Conservation (phyloP, 768 basidiomycete genomes). For the Russula lepida region DNA sequence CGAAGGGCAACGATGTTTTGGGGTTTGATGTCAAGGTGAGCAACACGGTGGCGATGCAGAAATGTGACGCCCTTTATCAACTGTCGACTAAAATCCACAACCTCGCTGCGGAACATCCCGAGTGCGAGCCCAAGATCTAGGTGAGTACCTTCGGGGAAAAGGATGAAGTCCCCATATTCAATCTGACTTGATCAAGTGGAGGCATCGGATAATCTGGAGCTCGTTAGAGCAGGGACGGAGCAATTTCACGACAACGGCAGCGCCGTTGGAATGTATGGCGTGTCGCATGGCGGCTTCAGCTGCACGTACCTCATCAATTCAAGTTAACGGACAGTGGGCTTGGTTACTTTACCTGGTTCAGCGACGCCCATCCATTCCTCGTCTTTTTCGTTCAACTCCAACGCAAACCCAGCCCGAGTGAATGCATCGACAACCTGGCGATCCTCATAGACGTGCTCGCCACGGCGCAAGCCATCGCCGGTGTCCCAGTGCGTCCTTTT, state of each 20-base stretch:
- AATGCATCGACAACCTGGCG: too few relatives aligned
- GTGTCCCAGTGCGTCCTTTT: too few relatives aligned
- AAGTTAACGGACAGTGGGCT: background rate
- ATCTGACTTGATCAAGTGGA: background rate
- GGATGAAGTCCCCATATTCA: background rate
- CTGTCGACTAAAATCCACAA: background rate
- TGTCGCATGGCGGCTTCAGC: background rate
- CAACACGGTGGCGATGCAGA: background rate
- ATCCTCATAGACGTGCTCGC: too few relatives aligned
- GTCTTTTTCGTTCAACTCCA: too few relatives aligned
- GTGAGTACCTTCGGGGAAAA: background rate
- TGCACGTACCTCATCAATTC: background rate
- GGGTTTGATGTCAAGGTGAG: too few relatives aligned
- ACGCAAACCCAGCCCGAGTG: too few relatives aligned
- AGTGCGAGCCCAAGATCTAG: background rate
- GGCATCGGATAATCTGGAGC: background rate
- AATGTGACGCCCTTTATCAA: background rate
- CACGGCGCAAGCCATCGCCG: too few relatives aligned
- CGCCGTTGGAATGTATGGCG: too few relatives aligned
- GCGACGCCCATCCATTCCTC: background rate
- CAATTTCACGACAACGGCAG: background rate
- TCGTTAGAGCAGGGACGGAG: background rate
- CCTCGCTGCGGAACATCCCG: background rate
- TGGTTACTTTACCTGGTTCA: background rate
- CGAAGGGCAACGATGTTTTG: background rate